Conservation (phyloP, 1,284 basidiomycete genomes). For the Paramarasmius palmivorus region DNA sequence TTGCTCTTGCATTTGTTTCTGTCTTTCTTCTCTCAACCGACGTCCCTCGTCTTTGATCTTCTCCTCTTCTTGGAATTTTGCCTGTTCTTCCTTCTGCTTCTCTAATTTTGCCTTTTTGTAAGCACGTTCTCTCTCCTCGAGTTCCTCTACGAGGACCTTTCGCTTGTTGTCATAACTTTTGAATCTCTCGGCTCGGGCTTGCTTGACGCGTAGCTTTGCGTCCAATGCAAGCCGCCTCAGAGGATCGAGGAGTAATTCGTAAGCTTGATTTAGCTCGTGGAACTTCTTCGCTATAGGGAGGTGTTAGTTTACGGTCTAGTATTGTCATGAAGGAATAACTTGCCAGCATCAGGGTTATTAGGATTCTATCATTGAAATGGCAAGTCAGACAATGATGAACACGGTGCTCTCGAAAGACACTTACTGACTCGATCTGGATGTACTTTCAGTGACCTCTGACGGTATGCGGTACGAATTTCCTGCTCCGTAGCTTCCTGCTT, state of each 20-base stretch:
- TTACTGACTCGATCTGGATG: constrained; percentile 82
- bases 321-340: constrained; percentile 13
- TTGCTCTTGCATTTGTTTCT: constrained; percentile 49
- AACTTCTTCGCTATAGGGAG: constrained; percentile 69
- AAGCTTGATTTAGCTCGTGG: constrained; percentile 84
- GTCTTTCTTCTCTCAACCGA: constrained; percentile 67
- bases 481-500: constrained; percentile 72
- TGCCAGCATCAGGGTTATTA: constrained; percentile 77
- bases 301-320: not conserved
- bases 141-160: constrained; percentile 79
- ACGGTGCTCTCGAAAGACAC: constrained; percentile 17
- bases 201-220: constrained; percentile 73
- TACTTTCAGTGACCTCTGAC: constrained; percentile 81
- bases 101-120: constrained; percentile 75
- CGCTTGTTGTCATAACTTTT: constrained; percentile 79
- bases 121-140: constrained; percentile 80
- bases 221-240: constrained; percentile 82
- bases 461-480: constrained; percentile 84
- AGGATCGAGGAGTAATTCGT: constrained; percentile 84
- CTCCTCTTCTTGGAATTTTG: constrained; percentile 66
- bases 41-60: constrained; percentile 79
- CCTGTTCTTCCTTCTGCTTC: constrained; percentile 57
- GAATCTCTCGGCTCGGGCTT: constrained; percentile 72
- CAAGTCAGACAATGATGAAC: constrained; percentile 17
- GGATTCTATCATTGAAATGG: constrained; percentile 55